A percentile compares a stretch with the other conserved stretches of the same genome.
phyloP scores from a whole-genome alignment of 2,329 filamentous ascomycete genomes.

The Arthroderma uncinatum region DNA sequence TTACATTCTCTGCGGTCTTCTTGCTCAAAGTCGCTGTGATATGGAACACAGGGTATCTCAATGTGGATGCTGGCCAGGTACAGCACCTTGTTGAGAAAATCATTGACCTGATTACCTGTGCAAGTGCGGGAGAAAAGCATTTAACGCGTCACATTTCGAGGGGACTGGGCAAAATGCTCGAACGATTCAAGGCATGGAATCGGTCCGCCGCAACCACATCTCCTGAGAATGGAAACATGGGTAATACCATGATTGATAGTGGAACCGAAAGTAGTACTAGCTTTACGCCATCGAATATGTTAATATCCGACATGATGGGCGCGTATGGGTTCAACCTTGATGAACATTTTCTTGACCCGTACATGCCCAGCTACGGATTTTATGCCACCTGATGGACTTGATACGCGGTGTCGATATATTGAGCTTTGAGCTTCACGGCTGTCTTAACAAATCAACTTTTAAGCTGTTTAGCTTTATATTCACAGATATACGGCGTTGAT shows the following conservation, averaged over 20 bases:
- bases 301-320: slow-evolving; percentile 36
- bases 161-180: slow-evolving; percentile 33
- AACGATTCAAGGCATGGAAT: slow-evolving; percentile 33
- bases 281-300: slow-evolving; percentile 23
- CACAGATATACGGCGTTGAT: not conserved
- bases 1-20: slow-evolving; percentile 38
- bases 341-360: slow-evolving; percentile 33
- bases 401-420: not conserved
- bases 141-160: slow-evolving; percentile 34
- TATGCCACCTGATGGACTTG: not conserved
- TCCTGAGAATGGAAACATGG: not conserved
- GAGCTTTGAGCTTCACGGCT: not conserved
- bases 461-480: not conserved
- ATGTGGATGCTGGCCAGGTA: slow-evolving; percentile 30
- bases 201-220: not conserved
- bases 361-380: slow-evolving; percentile 31
- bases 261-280: not conserved
- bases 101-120: slow-evolving; percentile 31
- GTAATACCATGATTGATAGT: slow-evolving; percentile 1
- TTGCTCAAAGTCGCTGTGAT: slow-evolving; percentile 36
- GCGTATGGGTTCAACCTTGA: slow-evolving; percentile 34
- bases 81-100: slow-evolving; percentile 31
- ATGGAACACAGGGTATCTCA: slow-evolving; percentile 34
- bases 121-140: slow-evolving; percentile 33
- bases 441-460: not conserved